Evolutionary conservation across 306 rosid species (phyloP), one percentile per base, ranked within the genome.

Genomic region (Rosa rugosa): DNA sequence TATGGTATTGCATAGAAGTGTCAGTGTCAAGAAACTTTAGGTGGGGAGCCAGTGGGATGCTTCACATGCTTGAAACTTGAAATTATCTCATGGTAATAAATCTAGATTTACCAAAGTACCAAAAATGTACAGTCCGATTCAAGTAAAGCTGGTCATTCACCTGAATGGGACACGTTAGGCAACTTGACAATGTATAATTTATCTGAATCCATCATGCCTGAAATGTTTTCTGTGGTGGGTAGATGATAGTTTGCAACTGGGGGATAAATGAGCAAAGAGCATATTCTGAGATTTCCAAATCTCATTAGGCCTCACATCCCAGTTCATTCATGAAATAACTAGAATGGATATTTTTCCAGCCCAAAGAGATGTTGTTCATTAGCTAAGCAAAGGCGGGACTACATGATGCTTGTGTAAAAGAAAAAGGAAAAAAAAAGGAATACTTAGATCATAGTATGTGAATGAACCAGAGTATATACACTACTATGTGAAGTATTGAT

Each of bases 31-130:
- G 64, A 47, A 78, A 69, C 60, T 80, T 73, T 60, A 8, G 31
- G 75, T 53, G 68, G 41, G 78, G 22, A 40, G 12, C 56, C 56
- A 40, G 50, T 79, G 65, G 38, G 53, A 71, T 60, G 72, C 72
- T 72, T 11, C 44, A 6, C 38, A 72, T 5, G 73, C 31, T 40
- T 11, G 60, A 71, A 46, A 45, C 17, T 36, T 17, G 40, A 47
- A 34, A 56, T 23, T 47, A 79, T 36, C 36, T 40, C 49, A 22
- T 31, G 49, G 42, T 14, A 68, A 59, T 27, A 49, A 23, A 10
- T 11, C 5, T 6, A 8, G 8, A 3, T 34, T 31, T 10, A 34
- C 20, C 12, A 13, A 73, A 27, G 59, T 12, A 25, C 18, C 44
- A 40, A 62, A 31, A 54, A 72, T 34, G 66, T 9, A 50, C 56